Evolutionary conservation across 805 yeast genomes (phyloP).

Genomic region (Soucietia sequanensis): DNA sequence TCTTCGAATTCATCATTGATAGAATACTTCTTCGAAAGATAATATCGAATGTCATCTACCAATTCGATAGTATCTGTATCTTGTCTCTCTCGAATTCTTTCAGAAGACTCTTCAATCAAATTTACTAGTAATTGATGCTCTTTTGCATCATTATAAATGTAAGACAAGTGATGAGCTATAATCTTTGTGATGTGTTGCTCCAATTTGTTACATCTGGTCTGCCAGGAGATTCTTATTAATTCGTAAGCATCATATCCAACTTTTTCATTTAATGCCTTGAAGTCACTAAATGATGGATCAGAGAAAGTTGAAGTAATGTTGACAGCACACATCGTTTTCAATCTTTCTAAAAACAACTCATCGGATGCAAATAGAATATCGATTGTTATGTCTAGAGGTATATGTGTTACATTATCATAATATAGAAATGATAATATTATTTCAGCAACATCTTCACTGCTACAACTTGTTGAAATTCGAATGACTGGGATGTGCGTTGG

Average conservation of each 20-base stretch:
- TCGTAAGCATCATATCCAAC: slow-evolving; percentile 49
- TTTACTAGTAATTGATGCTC: slow-evolving; percentile 7
- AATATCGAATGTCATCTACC: slow-evolving; percentile 73
- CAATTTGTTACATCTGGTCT: slow-evolving; percentile 57
- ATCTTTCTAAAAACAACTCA: slow-evolving; percentile 54
- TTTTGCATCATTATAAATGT: not conserved
- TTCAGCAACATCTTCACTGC: slow-evolving; percentile 39
- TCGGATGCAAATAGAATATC: slow-evolving; percentile 63
- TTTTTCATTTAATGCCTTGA: slow-evolving; percentile 14
- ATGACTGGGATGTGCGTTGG: slow-evolving; percentile 11
- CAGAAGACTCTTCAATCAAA: slow-evolving; percentile 46
- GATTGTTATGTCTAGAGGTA: slow-evolving; percentile 50
- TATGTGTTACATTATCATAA: slow-evolving; percentile 50
- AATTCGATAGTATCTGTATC: slow-evolving; percentile 80
- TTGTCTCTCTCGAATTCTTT: slow-evolving; percentile 57
- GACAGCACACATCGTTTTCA: slow-evolving; percentile 63
- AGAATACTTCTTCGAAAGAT: slow-evolving; percentile 43
- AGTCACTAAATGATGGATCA: slow-evolving; percentile 16
- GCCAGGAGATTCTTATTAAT: slow-evolving; percentile 66
- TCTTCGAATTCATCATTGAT: slow-evolving; percentile 25
- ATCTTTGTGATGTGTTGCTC: slow-evolving; percentile 62
- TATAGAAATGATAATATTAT: slow-evolving; percentile 55
- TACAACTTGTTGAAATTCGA: slow-evolving; percentile 11
- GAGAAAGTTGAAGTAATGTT: slow-evolving; percentile 34
- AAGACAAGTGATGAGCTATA: slow-evolving; percentile 50